Evolutionary conservation across 202 grass and related monocot genomes (phyloP).

Genomic region (Tripidium arundinaceum): DNA sequence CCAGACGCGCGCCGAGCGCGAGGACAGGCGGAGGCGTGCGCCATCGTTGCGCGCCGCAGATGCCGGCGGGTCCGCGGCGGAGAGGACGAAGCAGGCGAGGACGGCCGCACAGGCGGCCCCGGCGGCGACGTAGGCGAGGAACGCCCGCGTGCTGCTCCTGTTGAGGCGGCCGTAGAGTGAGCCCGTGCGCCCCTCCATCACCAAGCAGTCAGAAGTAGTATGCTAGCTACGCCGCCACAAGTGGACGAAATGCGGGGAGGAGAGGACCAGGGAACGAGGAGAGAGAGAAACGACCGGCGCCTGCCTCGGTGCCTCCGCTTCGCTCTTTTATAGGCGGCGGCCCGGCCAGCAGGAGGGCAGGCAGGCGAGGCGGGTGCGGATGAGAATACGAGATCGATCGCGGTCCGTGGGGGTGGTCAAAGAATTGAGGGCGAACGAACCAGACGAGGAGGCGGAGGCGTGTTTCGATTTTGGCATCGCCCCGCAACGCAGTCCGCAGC

Average conservation of each 20-base stretch:
- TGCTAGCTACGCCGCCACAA: not conserved
- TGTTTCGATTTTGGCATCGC: slow-evolving; percentile 17
- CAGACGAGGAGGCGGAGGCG: not conserved
- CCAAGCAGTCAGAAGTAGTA: not conserved
- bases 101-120: slow-evolving; percentile 48
- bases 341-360: not conserved
- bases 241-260: not conserved
- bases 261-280: not conserved
- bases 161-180: slow-evolving; percentile 44
- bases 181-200: slow-evolving; percentile 8
- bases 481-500: not conserved
- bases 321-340: slow-evolving; percentile 7
- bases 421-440: not conserved
- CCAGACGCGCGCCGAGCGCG: slow-evolving; percentile 61
- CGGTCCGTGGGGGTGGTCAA: not conserved
- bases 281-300: not conserved
- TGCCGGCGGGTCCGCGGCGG: slow-evolving; percentile 36
- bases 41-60: slow-evolving; percentile 22
- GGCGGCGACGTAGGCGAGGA: slow-evolving; percentile 62
- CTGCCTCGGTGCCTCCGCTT: not conserved
- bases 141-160: slow-evolving; percentile 53
- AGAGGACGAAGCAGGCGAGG: slow-evolving; percentile 55
- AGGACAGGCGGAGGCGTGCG: slow-evolving; percentile 38
- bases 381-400: not conserved
- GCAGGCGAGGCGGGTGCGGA: not conserved